A percentile compares a stretch with the other conserved stretches of the same genome.
phyloP scores from a whole-genome alignment of 768 basidiomycete genomes.

The Albatrellus ellisii region DNA sequence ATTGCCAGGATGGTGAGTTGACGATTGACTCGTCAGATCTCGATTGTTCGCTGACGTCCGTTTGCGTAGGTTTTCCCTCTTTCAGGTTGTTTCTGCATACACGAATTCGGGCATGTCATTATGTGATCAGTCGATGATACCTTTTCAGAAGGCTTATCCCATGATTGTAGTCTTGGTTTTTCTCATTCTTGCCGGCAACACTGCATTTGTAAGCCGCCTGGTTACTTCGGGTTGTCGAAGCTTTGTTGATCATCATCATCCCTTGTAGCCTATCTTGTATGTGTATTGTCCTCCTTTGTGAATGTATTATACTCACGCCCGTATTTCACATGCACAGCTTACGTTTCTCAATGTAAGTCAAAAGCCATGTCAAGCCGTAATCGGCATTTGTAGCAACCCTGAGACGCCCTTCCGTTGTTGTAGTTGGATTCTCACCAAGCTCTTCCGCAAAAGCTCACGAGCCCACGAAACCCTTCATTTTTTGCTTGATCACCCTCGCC shows the following conservation, averaged over 20 bases:
- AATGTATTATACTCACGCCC: background rate
- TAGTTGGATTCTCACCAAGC: slow-evolving; percentile 66
- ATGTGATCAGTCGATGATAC: slow-evolving; percentile 83
- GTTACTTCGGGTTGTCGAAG: slow-evolving; percentile 1
- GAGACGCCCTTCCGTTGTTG: background rate
- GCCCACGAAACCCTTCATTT: slow-evolving; percentile 76
- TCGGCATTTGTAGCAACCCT: slow-evolving; percentile 5
- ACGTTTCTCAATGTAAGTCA: slow-evolving; percentile 73
- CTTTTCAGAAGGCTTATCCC: slow-evolving; percentile 76
- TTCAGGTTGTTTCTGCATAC: slow-evolving; percentile 78
- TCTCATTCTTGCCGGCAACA: slow-evolving; percentile 85
- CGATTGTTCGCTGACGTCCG: slow-evolving; percentile 1
- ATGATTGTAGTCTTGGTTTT: slow-evolving; percentile 64
- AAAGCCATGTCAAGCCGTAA: background rate
- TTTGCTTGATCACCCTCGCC: slow-evolving; percentile 86
- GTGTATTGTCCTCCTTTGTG: slow-evolving; percentile 19
- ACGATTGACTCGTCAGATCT: background rate
- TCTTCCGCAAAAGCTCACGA: slow-evolving; percentile 44
- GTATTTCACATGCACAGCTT: slow-evolving; percentile 31
- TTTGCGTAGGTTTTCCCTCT: slow-evolving; percentile 65
- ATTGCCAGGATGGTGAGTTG: slow-evolving; percentile 48
- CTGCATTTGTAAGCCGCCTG: slow-evolving; percentile 66
- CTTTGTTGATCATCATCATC: slow-evolving; percentile 2
- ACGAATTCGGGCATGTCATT: slow-evolving; percentile 84
- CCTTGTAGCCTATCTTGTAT: slow-evolving; percentile 79